Evolutionary conservation across 2,329 filamentous ascomycete species (phyloP).

Genomic region (Pseudocercospora musae): DNA sequence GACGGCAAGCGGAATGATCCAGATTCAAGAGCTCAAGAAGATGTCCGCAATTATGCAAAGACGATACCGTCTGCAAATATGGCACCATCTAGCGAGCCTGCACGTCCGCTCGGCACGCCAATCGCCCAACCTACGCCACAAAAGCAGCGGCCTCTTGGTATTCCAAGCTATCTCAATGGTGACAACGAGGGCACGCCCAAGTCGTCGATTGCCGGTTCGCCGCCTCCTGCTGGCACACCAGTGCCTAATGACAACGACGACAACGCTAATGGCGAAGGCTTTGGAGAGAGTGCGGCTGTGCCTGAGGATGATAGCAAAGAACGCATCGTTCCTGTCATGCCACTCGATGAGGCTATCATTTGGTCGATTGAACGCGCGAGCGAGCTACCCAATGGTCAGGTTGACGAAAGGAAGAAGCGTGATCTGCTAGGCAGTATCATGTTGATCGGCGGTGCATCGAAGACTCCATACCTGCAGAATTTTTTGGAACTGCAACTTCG

Average conservation of each 20-base stretch:
- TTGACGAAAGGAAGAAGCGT: slow-evolving; percentile 87
- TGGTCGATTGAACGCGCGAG: slow-evolving; percentile 85
- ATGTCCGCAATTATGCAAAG: slow-evolving; percentile 53
- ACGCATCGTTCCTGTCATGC: slow-evolving; percentile 73
- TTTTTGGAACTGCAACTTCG: slow-evolving; percentile 82
- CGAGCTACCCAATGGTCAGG: slow-evolving; percentile 45
- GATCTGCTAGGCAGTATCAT: slow-evolving; percentile 89
- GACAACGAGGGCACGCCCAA: slow-evolving; percentile 73
- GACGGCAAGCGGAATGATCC: slow-evolving; percentile 92
- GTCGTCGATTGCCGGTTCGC: slow-evolving; percentile 83
- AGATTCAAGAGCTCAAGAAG: slow-evolving; percentile 75
- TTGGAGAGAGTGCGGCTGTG: slow-evolving; percentile 38
- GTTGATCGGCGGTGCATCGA: slow-evolving; percentile 81
- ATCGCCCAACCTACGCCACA: slow-evolving; percentile 26
- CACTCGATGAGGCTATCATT: slow-evolving; percentile 85
- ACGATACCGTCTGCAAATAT: slow-evolving; percentile 40
- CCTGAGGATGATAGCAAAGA: slow-evolving; percentile 61
- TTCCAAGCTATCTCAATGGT: slow-evolving; percentile 64
- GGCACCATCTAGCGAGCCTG: slow-evolving; percentile 41
- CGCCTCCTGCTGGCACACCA: slow-evolving; percentile 70
- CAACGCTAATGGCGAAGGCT: slow-evolving; percentile 44
- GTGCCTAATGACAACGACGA: slow-evolving; percentile 59
- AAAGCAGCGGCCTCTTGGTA: slow-evolving; percentile 53
- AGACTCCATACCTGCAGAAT: slow-evolving; percentile 73
- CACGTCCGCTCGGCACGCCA: slow-evolving; percentile 40